These are phyloP conservation scores for Heliocybe sulcata DNA, from an alignment of 1,284 basidiomycete species.

Conservation along the genomic window DNA sequence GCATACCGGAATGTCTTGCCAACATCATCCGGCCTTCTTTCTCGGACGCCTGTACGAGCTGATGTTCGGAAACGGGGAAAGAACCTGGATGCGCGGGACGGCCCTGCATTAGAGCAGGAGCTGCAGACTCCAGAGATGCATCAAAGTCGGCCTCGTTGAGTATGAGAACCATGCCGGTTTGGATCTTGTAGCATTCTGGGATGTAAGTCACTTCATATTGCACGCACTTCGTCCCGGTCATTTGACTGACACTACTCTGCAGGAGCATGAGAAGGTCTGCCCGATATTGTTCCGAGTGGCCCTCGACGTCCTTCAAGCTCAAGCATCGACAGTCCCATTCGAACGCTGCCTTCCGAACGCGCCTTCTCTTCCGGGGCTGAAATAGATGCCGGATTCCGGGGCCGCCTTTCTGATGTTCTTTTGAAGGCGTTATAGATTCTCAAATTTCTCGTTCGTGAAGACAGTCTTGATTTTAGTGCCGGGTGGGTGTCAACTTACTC, in stretches of 20 bases:
- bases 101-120: background rate
- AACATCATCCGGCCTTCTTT: no score
- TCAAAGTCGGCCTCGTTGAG: background rate
- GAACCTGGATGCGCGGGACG: background rate
- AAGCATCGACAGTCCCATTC: conserved; percentile 11
- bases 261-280: conserved; percentile 5
- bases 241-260: no score
- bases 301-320: conserved; percentile 10
- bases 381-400: conserved; percentile 5
- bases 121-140: background rate
- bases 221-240: background rate
- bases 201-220: background rate
- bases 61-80: no score
- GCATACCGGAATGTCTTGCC: no score
- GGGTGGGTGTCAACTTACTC: background rate
- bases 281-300: conserved; percentile 8
- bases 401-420: conserved; percentile 4
- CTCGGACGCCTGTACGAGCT: no score
- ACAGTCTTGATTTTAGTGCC: no score
- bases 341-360: no score
- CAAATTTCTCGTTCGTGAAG: conserved; percentile 5
- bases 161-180: background rate
- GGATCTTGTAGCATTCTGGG: background rate
- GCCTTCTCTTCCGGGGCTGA: conserved; percentile 10
- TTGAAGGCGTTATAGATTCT: conserved; percentile 11